Evolutionary conservation across 345 rosid genomes (phyloP).

Genomic region (Mallotus nudiflorus): DNA sequence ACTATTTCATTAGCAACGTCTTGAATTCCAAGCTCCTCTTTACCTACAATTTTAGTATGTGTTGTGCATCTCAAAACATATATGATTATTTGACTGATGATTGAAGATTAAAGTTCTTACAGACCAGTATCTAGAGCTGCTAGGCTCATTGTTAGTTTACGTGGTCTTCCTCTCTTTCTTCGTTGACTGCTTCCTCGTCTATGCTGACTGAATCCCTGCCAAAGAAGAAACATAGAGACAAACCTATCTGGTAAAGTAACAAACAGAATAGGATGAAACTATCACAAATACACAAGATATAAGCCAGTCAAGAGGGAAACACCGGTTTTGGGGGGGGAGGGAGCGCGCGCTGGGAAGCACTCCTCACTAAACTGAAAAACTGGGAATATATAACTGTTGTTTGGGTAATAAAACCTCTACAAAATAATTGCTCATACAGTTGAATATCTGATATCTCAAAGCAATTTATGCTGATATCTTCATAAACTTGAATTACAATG

Average conservation of each 20-base stretch:
- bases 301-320: background rate
- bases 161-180: constrained; percentile 53
- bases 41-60: constrained; percentile 30
- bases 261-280: constrained; percentile 2
- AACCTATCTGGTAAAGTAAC: background rate
- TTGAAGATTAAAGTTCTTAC: constrained; percentile 14
- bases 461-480: background rate
- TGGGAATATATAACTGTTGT: background rate
- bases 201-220: constrained; percentile 22
- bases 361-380: background rate
- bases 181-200: constrained; percentile 32
- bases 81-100: background rate
- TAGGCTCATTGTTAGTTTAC: constrained; percentile 22
- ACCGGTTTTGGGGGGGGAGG: too few species aligned
- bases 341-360: too few species aligned
- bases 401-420: background rate
- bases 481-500: background rate
- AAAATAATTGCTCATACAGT: background rate
- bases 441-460: background rate
- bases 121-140: constrained; percentile 35
- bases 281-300: background rate
- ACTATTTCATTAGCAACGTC: constrained; percentile 23
- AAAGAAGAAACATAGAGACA: constrained; percentile 10
- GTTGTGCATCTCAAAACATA: background rate
- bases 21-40: constrained; percentile 24